phyloP scores from a whole-genome alignment of 2,329 filamentous ascomycete genomes.

The Fusarium incarnatum region DNA sequence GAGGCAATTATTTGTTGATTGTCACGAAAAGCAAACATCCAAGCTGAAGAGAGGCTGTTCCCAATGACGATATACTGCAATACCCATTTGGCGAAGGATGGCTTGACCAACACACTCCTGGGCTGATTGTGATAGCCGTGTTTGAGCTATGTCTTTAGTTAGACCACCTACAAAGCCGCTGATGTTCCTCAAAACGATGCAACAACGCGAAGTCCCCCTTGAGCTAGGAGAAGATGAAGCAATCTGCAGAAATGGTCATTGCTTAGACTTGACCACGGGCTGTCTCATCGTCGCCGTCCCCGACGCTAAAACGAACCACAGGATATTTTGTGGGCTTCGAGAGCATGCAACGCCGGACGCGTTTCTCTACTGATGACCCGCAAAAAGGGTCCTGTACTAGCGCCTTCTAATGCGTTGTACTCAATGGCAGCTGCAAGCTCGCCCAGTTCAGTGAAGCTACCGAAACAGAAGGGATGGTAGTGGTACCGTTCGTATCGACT shows the following conservation, averaged over 20 bases:
- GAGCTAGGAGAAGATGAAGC: conserved; percentile 38
- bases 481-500: conserved; percentile 3
- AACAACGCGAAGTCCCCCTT: conserved; percentile 27
- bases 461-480: conserved; percentile 12
- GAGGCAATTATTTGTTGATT: conserved; percentile 11
- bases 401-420: conserved; percentile 17
- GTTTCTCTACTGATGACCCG: conserved; percentile 36
- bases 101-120: conserved; percentile 9
- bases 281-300: conserved; percentile 40
- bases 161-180: conserved; percentile 37
- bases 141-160: conserved; percentile 31
- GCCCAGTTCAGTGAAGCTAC: conserved; percentile 8
- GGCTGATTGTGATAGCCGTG: conserved; percentile 31
- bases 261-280: conserved; percentile 20
- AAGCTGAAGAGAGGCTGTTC: neutral
- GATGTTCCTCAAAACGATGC: conserved; percentile 31
- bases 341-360: conserved; percentile 30
- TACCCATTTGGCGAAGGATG: neutral
- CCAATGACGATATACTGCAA: neutral
- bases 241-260: conserved; percentile 41
- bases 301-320: conserved; percentile 44
- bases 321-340: conserved; percentile 34
- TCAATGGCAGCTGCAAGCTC: conserved; percentile 6
- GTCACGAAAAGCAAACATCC: conserved; percentile 6
- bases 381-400: conserved; percentile 36